Evolutionary conservation across 2,329 filamentous ascomycete species (phyloP), one percentile per base, ranked within the genome.

Genomic region (Colletotrichum higginsianum): DNA sequence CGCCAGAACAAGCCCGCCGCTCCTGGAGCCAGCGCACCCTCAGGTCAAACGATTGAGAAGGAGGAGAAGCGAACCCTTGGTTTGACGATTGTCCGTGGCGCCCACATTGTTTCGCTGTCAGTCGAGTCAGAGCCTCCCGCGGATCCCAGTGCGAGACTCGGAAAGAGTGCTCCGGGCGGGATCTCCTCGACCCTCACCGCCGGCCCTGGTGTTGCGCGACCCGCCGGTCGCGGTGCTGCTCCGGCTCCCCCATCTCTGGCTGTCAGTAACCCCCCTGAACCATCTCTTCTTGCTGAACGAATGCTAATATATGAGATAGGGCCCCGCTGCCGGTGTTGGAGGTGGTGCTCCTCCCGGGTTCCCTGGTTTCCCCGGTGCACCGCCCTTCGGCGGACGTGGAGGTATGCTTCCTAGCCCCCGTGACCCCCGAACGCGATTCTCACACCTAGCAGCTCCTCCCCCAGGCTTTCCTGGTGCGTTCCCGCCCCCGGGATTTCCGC

Each of bases 21-120:
- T 53, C 90, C 91, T 26, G 88, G 88, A 73, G 87, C 91, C 75
- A 87, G 88, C 67, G 88, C 90, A 76, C 85, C 89, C 62, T 82
- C 88, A 61, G 86, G 88, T 74, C 89, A 93, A 79, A 89, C 93
- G 60, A 88, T 97, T 77, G 95, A 98, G 85, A 91, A 93, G 16
- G 96, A 99, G 85, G 96, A 98, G 86, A 98, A 98, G 88, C 93
- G 96, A 79, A 97, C 95, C n/a, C 90, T 99, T 46, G 96, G 96
- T 69, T 88, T 99, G 75, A 95, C 94, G 21, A 99, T 99, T 77
- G 90, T 99, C 74, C 94, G 96, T 78, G 96, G 96, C 78, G 94
- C 95, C 68, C 93, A 98, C 77, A 96, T 99, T 74, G 94, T 99
- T 74, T 98, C 95, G 26, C 90, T 97, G 73, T 97, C 96, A 11